Conservation (phyloP, 2,329 filamentous ascomycete genomes). For the Endothia cerciana region DNA sequence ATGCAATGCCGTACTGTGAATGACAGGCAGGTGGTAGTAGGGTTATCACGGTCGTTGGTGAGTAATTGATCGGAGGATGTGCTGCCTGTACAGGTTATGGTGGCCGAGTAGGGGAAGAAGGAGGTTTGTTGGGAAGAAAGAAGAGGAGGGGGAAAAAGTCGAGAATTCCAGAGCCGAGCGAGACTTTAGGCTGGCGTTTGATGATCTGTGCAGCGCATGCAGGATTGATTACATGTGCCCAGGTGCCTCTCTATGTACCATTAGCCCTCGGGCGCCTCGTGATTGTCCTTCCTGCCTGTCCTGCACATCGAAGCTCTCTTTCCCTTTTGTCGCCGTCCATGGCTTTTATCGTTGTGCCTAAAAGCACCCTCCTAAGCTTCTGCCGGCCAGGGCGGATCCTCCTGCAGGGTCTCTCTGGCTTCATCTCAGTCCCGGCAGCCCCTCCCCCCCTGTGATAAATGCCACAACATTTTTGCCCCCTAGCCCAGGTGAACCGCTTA, state of each 20-base stretch:
- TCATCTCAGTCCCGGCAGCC: not conserved
- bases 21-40: not conserved
- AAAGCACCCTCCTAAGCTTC: not conserved
- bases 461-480: not conserved
- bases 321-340: not conserved
- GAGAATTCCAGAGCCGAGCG: not conserved
- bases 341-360: not conserved
- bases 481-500: too few species aligned
- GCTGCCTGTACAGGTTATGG: not conserved
- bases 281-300: not conserved
- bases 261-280: not conserved
- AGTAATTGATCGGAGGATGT: not conserved
- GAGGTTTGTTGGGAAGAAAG: not conserved
- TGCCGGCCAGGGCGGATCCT: not conserved
- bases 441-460: not conserved
- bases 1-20: too few species aligned
- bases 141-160: not conserved
- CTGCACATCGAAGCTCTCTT: not conserved
- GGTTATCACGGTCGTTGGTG: not conserved
- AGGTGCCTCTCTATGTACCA: not conserved
- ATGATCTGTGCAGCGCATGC: not conserved
- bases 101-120: not conserved
- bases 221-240: slow-evolving; percentile 1
- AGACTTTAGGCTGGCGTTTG: slow-evolving; percentile 1
- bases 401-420: slow-evolving; percentile 2